Base-by-base conservation (phyloP, 2,329 filamentous ascomycete genomes). In the Stachybotrys elegans region DNA sequence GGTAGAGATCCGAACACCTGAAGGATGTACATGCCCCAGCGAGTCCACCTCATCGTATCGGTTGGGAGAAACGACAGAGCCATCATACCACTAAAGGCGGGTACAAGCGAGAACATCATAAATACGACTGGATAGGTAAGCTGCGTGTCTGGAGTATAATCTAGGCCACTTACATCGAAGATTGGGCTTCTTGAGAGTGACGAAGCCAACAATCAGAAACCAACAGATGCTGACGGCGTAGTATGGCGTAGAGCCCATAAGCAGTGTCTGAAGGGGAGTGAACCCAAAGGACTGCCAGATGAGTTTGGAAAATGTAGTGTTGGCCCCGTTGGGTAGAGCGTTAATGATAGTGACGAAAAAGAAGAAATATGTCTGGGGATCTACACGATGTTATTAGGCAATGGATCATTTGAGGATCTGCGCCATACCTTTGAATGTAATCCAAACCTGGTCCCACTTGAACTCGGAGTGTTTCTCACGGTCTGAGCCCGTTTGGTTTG, bases 271-370 rank as follows among this genome's bases (percentile, higher is more conserved):
- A 7, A 62, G 45, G 0, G 55, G 36, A 0, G 58, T 56, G 44
- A 64, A 65, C 3, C 62, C 62, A 42, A 65, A 63, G 0, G 58
- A 61, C 38, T 53, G 45, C 46, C 52, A 63, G 27, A 63, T 57
- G 4, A 63, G 44, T 16, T 63, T 61, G 0, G 51, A 51, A 40
- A 63, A 63, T 4, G 58, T 56, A 5, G 60, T 60, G 36, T 52
- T 61, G n/a, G 55, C 61, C 13, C 61, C 59, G 27, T 63, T 61
- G 2, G 61, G 62, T 4, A 64, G 43, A 1, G 58, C 51, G 43
- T 61, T 63, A 20, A 64, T 48, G 37, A 63, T 59, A 5, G 58
- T 59, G 6, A 60, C 52, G 44, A 63, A 59, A 49, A 65, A 64
- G 47, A 63, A 60, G 47, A 65, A 63, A 38, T 63, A 61, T 0